phyloP scores from a whole-genome alignment of 2,329 filamentous ascomycete species.

The Aspergillus sp. region DNA sequence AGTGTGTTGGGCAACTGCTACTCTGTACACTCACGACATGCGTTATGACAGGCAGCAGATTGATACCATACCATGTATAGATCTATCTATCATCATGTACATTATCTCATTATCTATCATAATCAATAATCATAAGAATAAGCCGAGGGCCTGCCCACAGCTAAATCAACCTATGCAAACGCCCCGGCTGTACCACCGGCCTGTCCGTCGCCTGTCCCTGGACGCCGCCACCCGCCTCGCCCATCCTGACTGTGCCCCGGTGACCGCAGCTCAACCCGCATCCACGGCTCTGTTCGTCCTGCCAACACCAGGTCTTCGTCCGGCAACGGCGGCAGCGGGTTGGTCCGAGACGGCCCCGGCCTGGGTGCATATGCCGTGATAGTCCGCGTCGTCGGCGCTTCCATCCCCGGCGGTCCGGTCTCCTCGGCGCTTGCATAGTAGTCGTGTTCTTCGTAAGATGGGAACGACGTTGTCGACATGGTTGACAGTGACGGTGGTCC shows the following conservation, averaged over 20 bases:
- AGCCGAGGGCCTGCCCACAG: too few relatives aligned
- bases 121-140: too few relatives aligned
- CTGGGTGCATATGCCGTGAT: not conserved
- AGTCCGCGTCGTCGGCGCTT: constrained; percentile 3
- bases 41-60: too few relatives aligned
- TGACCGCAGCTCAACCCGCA: constrained; percentile 5
- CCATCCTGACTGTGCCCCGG: constrained; percentile 4
- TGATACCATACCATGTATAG: too few relatives aligned
- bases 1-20: too few relatives aligned
- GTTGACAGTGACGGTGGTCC: constrained; percentile 15
- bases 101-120: too few relatives aligned
- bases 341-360: constrained; percentile 14
- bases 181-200: too few relatives aligned
- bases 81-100: too few relatives aligned
- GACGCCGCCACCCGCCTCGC: constrained; percentile 22
- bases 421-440: constrained; percentile 9
- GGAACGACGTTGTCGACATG: constrained; percentile 17
- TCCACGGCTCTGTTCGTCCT: constrained; percentile 1
- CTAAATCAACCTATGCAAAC: too few relatives aligned
- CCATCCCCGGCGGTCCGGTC: constrained; percentile 10
- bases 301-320: constrained; percentile 15
- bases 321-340: constrained; percentile 24
- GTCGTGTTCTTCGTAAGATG: constrained; percentile 20
- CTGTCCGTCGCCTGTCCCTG: too few relatives aligned
- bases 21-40: too few relatives aligned